phyloP scores from a whole-genome alignment of 305 asterid species.

The Fraxinus sp. region DNA sequence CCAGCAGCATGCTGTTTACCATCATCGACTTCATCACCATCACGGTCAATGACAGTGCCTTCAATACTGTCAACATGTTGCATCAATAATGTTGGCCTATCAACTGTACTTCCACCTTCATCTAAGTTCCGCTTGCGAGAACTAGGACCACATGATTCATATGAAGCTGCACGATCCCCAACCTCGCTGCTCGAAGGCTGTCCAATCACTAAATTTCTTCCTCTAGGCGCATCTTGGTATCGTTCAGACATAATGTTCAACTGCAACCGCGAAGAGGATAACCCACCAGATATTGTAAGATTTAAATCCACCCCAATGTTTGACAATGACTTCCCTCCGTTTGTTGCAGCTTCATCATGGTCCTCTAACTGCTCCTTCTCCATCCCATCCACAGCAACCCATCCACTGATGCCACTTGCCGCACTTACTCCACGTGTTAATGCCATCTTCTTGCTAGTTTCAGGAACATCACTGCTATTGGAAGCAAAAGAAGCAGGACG shows the following conservation, averaged over 20 bases:
- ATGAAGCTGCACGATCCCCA: constrained; percentile 95
- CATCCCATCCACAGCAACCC: constrained; percentile 77
- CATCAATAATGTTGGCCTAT: constrained; percentile 61
- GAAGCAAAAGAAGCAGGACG: constrained; percentile 85
- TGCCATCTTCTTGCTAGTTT: constrained; percentile 82
- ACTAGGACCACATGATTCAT: constrained; percentile 95
- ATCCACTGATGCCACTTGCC: constrained; percentile 94
- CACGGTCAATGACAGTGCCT: constrained; percentile 97
- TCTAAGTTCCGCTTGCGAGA: constrained; percentile 87
- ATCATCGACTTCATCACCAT: constrained; percentile 93
- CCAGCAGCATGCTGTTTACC: constrained; percentile 76
- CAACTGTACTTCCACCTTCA: constrained; percentile 99
- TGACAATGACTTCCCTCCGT: constrained; percentile 79
- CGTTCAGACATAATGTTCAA: constrained; percentile 49
- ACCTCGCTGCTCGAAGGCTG: constrained; percentile 95
- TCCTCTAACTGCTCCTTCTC: constrained; percentile 84
- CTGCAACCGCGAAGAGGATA: constrained; percentile 64
- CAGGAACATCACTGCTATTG: constrained; percentile 72
- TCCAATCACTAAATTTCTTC: constrained; percentile 59
- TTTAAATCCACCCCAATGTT: constrained; percentile 81
- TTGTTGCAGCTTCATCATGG: constrained; percentile 88
- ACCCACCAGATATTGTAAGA: constrained; percentile 81
- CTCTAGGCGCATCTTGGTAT: constrained; percentile 51
- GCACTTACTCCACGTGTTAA: constrained; percentile 95
- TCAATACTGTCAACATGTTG: constrained; percentile 92